These are phyloP conservation scores for Saussurea involucrata DNA, from an alignment of 129 eudicot species.

Conservation along the genomic window DNA sequence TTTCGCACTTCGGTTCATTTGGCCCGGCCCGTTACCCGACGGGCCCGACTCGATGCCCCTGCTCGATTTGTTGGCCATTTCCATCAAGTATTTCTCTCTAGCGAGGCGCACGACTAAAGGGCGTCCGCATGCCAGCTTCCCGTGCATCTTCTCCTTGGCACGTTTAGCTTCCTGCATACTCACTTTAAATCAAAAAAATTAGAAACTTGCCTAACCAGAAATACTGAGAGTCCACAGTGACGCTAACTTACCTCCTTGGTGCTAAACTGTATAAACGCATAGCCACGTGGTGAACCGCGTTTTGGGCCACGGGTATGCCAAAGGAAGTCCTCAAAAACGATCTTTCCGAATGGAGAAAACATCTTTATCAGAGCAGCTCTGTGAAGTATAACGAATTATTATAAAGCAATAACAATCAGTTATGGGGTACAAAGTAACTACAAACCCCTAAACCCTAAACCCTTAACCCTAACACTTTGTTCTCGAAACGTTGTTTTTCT, in stretches of 20 bases:
- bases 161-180: slow-evolving; percentile 90
- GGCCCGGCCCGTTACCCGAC: slow-evolving; percentile 37
- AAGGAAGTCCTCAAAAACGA: slow-evolving; percentile 69
- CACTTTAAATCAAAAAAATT: slow-evolving; percentile 63
- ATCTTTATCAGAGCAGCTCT: slow-evolving; percentile 74
- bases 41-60: slow-evolving; percentile 27
- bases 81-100: slow-evolving; percentile 48
- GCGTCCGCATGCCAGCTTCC: slow-evolving; percentile 73
- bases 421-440: background rate
- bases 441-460: background rate
- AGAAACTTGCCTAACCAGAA: slow-evolving; percentile 23
- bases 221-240: background rate
- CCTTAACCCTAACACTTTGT: background rate
- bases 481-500: too few relatives aligned
- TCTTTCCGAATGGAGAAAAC: slow-evolving; percentile 83
- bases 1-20: slow-evolving; percentile 62
- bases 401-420: background rate
- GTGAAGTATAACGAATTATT: slow-evolving; percentile 8
- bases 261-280: slow-evolving; percentile 72
- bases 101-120: slow-evolving; percentile 78
- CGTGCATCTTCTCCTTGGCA: slow-evolving; percentile 88
- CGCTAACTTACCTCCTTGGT: slow-evolving; percentile 59
- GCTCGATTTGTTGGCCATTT: slow-evolving; percentile 29
- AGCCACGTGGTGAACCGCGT: slow-evolving; percentile 91
- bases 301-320: slow-evolving; percentile 90